These are phyloP conservation scores for Nannochloropsis granulata DNA, from an alignment of 108 stramenopile genomes.

Conservation along the genomic window DNA sequence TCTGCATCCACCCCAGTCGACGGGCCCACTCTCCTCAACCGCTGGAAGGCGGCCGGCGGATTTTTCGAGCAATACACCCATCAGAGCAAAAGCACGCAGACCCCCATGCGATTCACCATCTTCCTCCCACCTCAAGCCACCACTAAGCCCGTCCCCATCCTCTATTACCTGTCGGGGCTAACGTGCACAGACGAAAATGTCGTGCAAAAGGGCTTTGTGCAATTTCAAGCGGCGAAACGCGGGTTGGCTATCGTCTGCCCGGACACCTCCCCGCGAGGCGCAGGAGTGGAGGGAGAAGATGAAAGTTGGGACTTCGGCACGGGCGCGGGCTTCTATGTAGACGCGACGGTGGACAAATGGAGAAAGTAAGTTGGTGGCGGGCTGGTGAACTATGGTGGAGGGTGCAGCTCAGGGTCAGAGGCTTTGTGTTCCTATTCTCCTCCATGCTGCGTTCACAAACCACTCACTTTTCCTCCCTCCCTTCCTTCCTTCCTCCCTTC, in stretches of 20 bases:
- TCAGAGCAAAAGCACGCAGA: constrained; percentile 16
- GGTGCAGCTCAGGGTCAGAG: not conserved
- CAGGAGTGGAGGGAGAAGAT: constrained; percentile 42
- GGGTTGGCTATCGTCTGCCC: constrained; percentile 81
- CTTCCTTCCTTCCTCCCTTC: not conserved
- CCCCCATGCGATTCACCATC: constrained; percentile 32
- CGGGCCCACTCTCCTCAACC: not conserved
- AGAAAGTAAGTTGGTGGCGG: not conserved
- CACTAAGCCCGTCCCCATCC: constrained; percentile 7
- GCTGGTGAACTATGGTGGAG: not conserved
- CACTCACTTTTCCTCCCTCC: not conserved
- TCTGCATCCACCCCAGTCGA: too few species aligned
- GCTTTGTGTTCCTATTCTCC: not conserved
- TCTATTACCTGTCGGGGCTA: constrained; percentile 73
- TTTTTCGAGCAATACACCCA: constrained; percentile 10
- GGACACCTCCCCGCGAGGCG: constrained; percentile 86
- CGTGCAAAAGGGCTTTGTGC: constrained; percentile 48
- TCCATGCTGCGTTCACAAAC: not conserved
- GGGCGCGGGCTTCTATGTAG: constrained; percentile 93
- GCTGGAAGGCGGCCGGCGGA: constrained; percentile 9
- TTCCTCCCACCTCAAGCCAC: constrained; percentile 28
- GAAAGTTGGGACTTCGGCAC: constrained; percentile 76
- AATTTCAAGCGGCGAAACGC: constrained; percentile 21
- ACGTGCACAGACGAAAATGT: constrained; percentile 95
- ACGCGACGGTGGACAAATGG: constrained; percentile 54